Conservation (phyloP, 805 yeast species). For the Pichia thaimueangensis region DNA sequence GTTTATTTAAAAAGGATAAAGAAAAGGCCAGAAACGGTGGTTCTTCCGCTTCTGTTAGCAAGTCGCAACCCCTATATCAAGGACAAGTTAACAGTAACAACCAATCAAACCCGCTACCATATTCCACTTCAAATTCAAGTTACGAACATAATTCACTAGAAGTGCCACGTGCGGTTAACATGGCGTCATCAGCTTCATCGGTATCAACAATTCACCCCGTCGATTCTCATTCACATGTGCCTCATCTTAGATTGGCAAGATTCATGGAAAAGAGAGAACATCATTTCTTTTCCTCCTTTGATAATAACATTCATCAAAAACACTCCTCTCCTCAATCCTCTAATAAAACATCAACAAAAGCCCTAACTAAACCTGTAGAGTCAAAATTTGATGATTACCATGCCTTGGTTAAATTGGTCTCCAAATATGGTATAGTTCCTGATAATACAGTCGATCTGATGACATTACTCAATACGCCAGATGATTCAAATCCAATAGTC, state of each 20-base stretch:
- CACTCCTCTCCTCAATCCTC: background rate
- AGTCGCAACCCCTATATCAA: too few species aligned
- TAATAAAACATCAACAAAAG: background rate
- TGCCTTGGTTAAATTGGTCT: conserved; percentile 11
- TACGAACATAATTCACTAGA: too few species aligned
- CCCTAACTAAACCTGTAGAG: background rate
- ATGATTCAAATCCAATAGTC: background rate
- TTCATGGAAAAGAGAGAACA: conserved; percentile 15
- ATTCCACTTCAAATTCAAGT: background rate
- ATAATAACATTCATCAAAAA: background rate
- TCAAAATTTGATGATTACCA: conserved; percentile 13
- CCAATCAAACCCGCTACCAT: background rate
- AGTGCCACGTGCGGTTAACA: background rate
- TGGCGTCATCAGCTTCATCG: conserved; percentile 5
- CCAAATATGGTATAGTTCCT: conserved; percentile 17
- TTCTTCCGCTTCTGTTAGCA: background rate
- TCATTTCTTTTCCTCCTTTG: background rate
- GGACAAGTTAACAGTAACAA: too few species aligned
- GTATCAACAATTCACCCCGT: conserved; percentile 9
- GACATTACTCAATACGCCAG: conserved; percentile 5
- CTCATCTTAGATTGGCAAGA: conserved; percentile 13
- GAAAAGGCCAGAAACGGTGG: background rate
- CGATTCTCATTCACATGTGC: conserved; percentile 12
- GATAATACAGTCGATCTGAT: conserved; percentile 8
- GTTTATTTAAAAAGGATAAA: conserved; percentile 8